phyloP scores from a whole-genome alignment of 768 basidiomycete genomes.

The Fomitopsis serialis region DNA sequence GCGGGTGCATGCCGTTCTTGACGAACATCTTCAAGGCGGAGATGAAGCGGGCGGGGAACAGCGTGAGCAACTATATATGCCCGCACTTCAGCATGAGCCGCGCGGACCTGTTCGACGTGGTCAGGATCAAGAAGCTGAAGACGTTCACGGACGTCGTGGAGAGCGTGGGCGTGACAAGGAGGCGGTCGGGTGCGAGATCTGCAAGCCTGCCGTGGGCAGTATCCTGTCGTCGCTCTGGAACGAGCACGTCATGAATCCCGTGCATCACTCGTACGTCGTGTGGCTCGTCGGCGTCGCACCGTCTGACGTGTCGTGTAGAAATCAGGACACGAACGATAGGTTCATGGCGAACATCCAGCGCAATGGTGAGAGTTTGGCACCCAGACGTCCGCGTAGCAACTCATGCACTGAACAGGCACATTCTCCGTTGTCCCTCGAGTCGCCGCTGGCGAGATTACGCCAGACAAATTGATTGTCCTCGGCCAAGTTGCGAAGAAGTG shows the following conservation, averaged over 20 bases:
- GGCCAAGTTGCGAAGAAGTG: conserved; percentile 66
- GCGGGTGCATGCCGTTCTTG: conserved; percentile 60
- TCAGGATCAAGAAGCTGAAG: conserved; percentile 56
- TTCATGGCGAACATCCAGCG: conserved; percentile 72
- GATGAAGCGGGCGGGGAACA: conserved; percentile 63
- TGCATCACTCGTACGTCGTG: conserved; percentile 42
- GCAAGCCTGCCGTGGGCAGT: conserved; percentile 61
- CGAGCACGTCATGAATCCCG: conserved; percentile 57
- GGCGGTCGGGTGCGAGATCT: conserved; percentile 65
- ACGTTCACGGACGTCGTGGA: conserved; percentile 53
- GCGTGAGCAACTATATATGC: conserved; percentile 56
- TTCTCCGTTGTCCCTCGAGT: conserved; percentile 72
- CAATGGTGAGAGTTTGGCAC: conserved; percentile 33
- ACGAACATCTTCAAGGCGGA: conserved; percentile 44
- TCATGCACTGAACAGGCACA: conserved; percentile 31
- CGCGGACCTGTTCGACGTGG: conserved; percentile 60
- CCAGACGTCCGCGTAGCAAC: not conserved
- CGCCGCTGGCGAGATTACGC: conserved; percentile 65
- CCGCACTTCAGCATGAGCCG: conserved; percentile 60
- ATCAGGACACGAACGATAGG: conserved; percentile 69
- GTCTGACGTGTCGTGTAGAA: conserved; percentile 16
- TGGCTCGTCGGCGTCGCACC: not conserved
- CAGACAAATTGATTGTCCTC: conserved; percentile 59
- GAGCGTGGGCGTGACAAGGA: conserved; percentile 39
- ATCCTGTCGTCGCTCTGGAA: conserved; percentile 52